These are phyloP conservation scores for Ceratocystis lukuohia DNA, from an alignment of 2,329 filamentous ascomycete genomes.

Conservation along the genomic window DNA sequence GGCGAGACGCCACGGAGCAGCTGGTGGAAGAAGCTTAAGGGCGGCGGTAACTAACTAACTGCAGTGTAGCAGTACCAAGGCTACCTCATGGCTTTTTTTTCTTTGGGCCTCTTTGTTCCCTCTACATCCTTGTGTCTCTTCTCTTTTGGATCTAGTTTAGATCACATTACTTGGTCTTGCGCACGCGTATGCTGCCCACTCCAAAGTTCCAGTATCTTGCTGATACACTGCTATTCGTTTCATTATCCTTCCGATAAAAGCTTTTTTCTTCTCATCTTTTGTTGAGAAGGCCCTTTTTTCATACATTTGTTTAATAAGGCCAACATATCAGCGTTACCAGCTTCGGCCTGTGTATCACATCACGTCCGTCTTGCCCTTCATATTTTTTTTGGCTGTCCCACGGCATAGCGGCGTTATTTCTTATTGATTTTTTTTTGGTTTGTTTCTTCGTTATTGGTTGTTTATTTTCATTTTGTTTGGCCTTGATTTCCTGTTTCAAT, in stretches of 20 bases:
- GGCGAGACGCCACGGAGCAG: constrained; percentile 36
- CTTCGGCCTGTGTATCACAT: background rate
- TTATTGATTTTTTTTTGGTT: background rate
- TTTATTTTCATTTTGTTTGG: background rate
- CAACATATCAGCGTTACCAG: no score
- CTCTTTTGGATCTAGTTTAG: background rate
- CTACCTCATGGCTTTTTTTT: background rate
- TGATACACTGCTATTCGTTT: no score
- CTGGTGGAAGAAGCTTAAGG: constrained; percentile 47
- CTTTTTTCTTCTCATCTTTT: constrained; percentile 1
- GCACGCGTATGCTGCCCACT: no score
- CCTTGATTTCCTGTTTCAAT: background rate
- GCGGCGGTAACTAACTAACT: constrained; percentile 24
- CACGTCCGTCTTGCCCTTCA: background rate
- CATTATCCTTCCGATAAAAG: no score
- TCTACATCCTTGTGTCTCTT: background rate
- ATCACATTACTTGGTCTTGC: constrained; percentile 5
- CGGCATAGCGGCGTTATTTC: background rate
- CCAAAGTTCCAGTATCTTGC: no score
- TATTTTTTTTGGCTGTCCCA: background rate
- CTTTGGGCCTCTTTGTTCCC: background rate
- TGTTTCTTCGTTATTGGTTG: background rate
- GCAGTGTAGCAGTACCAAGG: background rate
- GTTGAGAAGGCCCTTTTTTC: background rate
- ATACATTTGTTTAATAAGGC: background rate